Base-by-base conservation (phyloP, 1,139 yeast species). In the Geotrichum australiense region DNA sequence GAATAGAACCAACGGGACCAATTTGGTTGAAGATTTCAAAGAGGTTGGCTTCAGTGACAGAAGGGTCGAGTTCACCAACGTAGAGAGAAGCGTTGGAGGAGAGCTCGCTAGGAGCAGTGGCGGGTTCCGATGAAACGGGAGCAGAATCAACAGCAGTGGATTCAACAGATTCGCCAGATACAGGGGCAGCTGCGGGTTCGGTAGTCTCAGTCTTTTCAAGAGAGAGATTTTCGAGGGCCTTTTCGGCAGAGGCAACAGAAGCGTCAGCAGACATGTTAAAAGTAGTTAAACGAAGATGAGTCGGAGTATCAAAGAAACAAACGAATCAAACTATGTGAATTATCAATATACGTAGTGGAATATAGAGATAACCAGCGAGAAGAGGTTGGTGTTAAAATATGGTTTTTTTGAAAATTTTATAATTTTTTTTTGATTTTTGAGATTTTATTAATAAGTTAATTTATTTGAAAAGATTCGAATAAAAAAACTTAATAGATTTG, bases 31-130 rank as follows among this genome's bases (percentile, higher is more conserved):
- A 91, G 60, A 89, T 73, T 71, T 91, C 98, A 65, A 85, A 91
- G 62, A 91, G 78, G 61, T 82, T 75, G 52, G 98, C 96, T 73
- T 91, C 99, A 58, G 89, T 84, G 57, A 91, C 94, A 44, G 83
- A 68, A 55, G 91, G 85, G 68, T 86, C 94, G 62, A 91, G 80
- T 72, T 91, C 98, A 62, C 98, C 98, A 62, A 91, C 97, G 69
- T 93, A 93, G 59, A 93, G 78, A 43, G 97, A 85, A 55, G 94
- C 94, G 51, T 85, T 74, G 47, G 65, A 65, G 45, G 70, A 61
- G 40, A 65, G 59, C 47, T 65, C 62, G 41, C 53, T 49, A 37
- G 52, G 57, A 47, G 65, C 50, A 23, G 50, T 42, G 30, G 48
- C 47, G 23, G 47, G 43, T 19, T 14, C 32, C 21, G 5, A 6